These are phyloP conservation scores for Russula virescens DNA, from an alignment of 768 basidiomycete genomes.

Conservation along the genomic window DNA sequence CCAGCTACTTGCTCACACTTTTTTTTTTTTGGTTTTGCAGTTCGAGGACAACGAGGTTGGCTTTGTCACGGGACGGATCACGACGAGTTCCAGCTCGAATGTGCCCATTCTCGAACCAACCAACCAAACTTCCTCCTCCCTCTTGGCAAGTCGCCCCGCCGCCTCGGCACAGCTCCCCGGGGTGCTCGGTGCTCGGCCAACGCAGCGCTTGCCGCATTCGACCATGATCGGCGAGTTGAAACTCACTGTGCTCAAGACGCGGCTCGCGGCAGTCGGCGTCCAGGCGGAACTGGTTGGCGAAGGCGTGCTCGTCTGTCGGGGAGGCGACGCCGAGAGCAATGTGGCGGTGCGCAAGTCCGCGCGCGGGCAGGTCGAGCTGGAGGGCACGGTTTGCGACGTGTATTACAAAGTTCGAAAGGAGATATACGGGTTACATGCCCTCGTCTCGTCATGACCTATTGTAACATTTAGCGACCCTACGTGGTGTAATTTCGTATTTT, in stretches of 20 bases:
- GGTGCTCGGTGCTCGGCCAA: constrained; percentile 59
- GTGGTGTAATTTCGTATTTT: background rate
- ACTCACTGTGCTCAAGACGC: constrained; percentile 80
- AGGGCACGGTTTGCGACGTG: constrained; percentile 81
- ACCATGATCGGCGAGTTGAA: constrained; percentile 98
- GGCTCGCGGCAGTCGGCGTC: constrained; percentile 66
- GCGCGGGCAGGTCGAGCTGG: constrained; percentile 80
- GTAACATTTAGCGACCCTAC: too few species aligned
- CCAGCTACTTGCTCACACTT: background rate
- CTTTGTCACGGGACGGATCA: constrained; percentile 83
- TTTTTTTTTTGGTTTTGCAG: constrained; percentile 36
- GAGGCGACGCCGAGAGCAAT: constrained; percentile 52
- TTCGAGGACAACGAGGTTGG: constrained; percentile 98
- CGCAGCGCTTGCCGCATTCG: constrained; percentile 69
- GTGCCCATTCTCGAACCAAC: constrained; percentile 83
- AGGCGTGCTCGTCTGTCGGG: constrained; percentile 86
- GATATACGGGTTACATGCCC: constrained; percentile 87
- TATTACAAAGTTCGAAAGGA: constrained; percentile 87
- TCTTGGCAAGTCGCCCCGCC: constrained; percentile 5
- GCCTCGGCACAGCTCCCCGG: constrained; percentile 31
- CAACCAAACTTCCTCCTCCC: constrained; percentile 23
- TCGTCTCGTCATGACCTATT: constrained; percentile 56
- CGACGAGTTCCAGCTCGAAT: constrained; percentile 77
- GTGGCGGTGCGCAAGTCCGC: constrained; percentile 88
- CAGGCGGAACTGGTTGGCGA: constrained; percentile 96